Evolutionary conservation across 2,329 filamentous ascomycete genomes (phyloP).

Genomic region (Penicillium sp.): DNA sequence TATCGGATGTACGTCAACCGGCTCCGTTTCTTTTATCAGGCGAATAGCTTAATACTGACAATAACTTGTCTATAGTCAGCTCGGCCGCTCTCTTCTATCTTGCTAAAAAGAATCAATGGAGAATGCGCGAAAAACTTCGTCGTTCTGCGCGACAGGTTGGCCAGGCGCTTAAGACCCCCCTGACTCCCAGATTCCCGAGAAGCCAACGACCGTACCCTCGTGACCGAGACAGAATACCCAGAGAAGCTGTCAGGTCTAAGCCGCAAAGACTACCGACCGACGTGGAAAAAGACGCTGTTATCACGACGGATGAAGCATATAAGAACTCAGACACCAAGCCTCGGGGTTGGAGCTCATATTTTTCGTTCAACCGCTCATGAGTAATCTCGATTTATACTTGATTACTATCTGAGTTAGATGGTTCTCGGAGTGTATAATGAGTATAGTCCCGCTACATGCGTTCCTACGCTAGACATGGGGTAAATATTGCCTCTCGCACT

Average conservation of each 20-base stretch:
- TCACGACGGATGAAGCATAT: constrained; percentile 3
- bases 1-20: constrained; percentile 24
- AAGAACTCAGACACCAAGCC: neutral
- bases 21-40: neutral
- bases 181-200: constrained; percentile 24
- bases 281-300: constrained; percentile 20
- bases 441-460: neutral
- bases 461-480: constrained; percentile 5
- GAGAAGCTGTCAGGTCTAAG: neutral
- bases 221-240: neutral
- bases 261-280: constrained; percentile 3
- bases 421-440: neutral
- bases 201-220: constrained; percentile 2
- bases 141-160: constrained; percentile 23
- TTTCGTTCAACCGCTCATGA: constrained; percentile 19
- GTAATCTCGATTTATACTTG: neutral
- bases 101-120: constrained; percentile 27
- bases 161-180: constrained; percentile 23
- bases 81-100: constrained; percentile 27
- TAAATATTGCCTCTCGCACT: neutral
- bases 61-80: constrained; percentile 14
- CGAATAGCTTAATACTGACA: constrained; percentile 5
- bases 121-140: constrained; percentile 24
- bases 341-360: constrained; percentile 22
- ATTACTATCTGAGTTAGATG: too few relatives aligned